phyloP scores from a whole-genome alignment of 2,329 filamentous ascomycete genomes.

The Paracoccidioides brasiliensis region DNA sequence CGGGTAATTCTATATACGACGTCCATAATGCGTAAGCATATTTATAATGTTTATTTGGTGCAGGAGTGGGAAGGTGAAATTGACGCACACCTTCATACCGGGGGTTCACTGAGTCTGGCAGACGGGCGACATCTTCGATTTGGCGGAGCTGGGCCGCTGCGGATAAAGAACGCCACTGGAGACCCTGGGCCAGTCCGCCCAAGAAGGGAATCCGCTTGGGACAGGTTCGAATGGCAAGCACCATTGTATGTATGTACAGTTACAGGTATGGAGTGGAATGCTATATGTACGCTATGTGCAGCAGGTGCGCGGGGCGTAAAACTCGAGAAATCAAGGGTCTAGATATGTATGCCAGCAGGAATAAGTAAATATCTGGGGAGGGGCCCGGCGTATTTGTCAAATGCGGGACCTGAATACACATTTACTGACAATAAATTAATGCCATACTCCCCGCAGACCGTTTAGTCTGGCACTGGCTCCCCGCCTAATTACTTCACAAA shows the following conservation, averaged over 20 bases:
- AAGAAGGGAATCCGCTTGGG: too few species aligned
- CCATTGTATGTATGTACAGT: background rate
- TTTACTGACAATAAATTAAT: background rate
- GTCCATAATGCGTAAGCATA: background rate
- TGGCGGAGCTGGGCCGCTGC: slow-evolving; percentile 27
- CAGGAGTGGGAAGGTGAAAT: background rate
- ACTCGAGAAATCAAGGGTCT: background rate
- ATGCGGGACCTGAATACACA: background rate
- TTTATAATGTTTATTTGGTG: background rate
- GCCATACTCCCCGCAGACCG: background rate
- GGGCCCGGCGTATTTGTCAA: background rate
- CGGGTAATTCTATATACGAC: slow-evolving; percentile 36
- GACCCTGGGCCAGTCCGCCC: background rate
- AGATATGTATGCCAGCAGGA: background rate
- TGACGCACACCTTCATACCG: slow-evolving; percentile 46
- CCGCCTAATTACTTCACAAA: background rate
- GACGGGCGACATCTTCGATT: slow-evolving; percentile 32
- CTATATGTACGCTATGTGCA: background rate
- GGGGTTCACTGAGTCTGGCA: slow-evolving; percentile 44
- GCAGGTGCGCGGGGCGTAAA: background rate
- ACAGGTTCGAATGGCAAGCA: background rate
- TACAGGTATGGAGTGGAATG: background rate
- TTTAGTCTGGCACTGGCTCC: background rate
- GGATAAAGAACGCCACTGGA: slow-evolving; percentile 27
- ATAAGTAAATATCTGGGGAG: background rate